Evolutionary conservation across 352 stramenopile species (phyloP), one percentile per base, ranked within the genome.

Genomic region (Pythium phragmiticola): DNA sequence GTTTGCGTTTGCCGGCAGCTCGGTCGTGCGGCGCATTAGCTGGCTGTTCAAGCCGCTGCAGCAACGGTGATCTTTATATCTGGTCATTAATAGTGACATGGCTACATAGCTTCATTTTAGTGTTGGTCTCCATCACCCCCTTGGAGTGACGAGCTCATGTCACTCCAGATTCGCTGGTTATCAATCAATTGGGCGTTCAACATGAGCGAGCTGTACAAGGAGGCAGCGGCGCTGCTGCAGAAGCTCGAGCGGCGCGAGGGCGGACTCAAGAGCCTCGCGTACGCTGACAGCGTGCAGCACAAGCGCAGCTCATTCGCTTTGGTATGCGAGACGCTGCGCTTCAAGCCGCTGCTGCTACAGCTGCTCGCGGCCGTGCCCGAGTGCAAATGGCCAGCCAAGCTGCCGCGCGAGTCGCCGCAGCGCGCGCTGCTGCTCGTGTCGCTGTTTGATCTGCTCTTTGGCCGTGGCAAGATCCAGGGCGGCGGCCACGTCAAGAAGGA

Each of bases 261-360:
- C 54, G 87, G 87, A 0, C 83, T 96, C 68, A 96, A 96, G 76
- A 87, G 77, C 46, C 82, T 96, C 41, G 85, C 86, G 57, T 94
- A 94, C 48, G 80, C 77, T 9, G 83, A 93, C 21, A 80, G 82
- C 23, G 84, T 92, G 49, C 65, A 84, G 61, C 85, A 95, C 73
- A 96, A 95, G 66, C 84, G 84, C 66, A 95, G 87, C 74, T 95
- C 85, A 21, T 96, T 93, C 65, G 87, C 86, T 62, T 74, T 96
- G 23, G 88, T 95, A 19, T 96, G 88, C 57, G 86, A 96, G 73
- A 96, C 88, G 62, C 73, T 96, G 63, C 86, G 87, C 28, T 94
- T 92, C 73, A 94, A 92, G 68, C 85, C 87, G 48, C 68, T 94
- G 59, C 72, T 96, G 42, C 70, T 75, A 9, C 60, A 88, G 53